Base-by-base conservation (phyloP, 495 filamentous ascomycete genomes). In the Neurospora sp. region DNA sequence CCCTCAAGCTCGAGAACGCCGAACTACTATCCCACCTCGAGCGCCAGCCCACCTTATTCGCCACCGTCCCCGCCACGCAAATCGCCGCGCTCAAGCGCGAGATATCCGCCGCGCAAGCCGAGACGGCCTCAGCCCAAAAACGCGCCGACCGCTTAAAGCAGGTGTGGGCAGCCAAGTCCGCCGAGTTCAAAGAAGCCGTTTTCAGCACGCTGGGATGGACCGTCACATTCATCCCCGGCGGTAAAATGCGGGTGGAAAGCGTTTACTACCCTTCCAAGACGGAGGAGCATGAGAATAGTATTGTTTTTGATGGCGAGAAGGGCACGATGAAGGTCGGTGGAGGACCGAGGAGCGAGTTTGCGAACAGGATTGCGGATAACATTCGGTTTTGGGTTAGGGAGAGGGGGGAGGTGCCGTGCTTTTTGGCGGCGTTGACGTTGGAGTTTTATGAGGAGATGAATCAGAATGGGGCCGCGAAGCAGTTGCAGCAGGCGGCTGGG, bases 261-360 rank as follows among this genome's bases (percentile, higher is more conserved):
- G 88, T 94, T 78, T 94, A 93, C 78, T 91, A 91, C 75, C 89
- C 92, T 1, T 89, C 87, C 5, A 72, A 81, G 9, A 89, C 88
- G 45, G 89, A 88, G 53, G 90, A 92, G 78, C 87, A 92, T 80
- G 92, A 93, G 86, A 96, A 95, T 74, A 93, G 91, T 68, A 97
- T 99, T 73, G 89, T 97, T 1, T 98, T 99, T 82, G 96, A 99
- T 83, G 96, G 95, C 31, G 95, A 98, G 81, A 91, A 92, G 74
- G 91, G 96, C 37, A 97, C 93, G 31, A 99, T 99, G 96, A 98
- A 98, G 85, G 91, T 98, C 73, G 91, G 90, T 18, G 96, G 96
- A 6, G 96, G 96, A 0, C 93, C 93, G 5, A 88, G 93, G 76
- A 94, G 91, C 77, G 86, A 86, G 38, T 99, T 99, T 82, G 95